Percentiles rank a stretch among this genome's conserved stretches.
phyloP scores from a whole-genome alignment of 495 filamentous ascomycete genomes.

The Lasiosphaeriaceae sp. region DNA sequence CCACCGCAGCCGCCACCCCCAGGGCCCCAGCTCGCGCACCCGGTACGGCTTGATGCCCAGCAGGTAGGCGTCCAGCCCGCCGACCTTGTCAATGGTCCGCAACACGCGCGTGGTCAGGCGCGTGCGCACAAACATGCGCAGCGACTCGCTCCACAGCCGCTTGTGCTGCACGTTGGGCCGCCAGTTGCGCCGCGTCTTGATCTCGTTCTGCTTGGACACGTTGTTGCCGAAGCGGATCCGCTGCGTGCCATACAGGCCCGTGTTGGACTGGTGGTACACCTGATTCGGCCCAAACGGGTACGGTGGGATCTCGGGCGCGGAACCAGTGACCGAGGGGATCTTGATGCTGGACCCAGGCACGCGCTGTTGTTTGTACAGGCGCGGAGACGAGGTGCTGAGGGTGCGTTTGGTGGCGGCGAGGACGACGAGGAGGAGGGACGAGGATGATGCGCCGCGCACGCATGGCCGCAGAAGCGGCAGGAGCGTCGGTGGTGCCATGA shows the following conservation, averaged over 20 bases:
- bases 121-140: conserved; percentile 63
- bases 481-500: background rate
- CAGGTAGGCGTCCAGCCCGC: conserved; percentile 88
- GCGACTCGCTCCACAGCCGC: conserved; percentile 64
- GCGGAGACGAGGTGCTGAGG: conserved; percentile 11
- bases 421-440: background rate
- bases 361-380: conserved; percentile 21
- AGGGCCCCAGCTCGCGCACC: conserved; percentile 78
- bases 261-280: conserved; percentile 82
- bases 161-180: conserved; percentile 81
- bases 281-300: conserved; percentile 83
- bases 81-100: conserved; percentile 80
- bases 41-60: conserved; percentile 67
- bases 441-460: background rate
- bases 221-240: conserved; percentile 89
- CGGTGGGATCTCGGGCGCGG: conserved; percentile 50
- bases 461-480: background rate
- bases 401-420: conserved; percentile 8
- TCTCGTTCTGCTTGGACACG: conserved; percentile 69
- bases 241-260: conserved; percentile 75
- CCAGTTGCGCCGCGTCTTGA: conserved; percentile 84
- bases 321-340: conserved; percentile 25
- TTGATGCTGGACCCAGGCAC: conserved; percentile 24
- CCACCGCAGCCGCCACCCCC: conserved; percentile 86
- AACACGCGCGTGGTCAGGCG: conserved; percentile 73